phyloP scores from a whole-genome alignment of 2,329 filamentous ascomycete genomes.

The Amesomyces nigricolor region DNA sequence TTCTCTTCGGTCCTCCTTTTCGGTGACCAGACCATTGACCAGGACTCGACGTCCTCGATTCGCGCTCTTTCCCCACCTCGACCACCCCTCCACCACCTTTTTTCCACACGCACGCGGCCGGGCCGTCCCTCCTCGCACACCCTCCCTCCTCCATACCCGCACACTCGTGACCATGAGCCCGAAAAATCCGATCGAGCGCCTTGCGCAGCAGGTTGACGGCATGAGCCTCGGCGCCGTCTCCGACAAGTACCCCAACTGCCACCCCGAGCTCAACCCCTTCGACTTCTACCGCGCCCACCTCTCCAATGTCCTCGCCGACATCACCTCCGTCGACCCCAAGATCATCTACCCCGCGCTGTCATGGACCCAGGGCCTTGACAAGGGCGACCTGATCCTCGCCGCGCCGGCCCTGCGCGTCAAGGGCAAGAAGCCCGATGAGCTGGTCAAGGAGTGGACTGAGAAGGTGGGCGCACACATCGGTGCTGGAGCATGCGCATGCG shows the following conservation, averaged over 20 bases:
- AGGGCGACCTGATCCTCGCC: constrained; percentile 74
- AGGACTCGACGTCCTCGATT: constrained; percentile 17
- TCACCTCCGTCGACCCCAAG: constrained; percentile 63
- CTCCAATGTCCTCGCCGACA: constrained; percentile 58
- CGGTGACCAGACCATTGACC: neutral
- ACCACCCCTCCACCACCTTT: constrained; percentile 12
- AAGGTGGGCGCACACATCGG: constrained; percentile 42
- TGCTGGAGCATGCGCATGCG: neutral
- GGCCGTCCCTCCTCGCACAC: constrained; percentile 13
- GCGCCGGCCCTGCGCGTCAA: constrained; percentile 76
- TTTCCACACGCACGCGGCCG: constrained; percentile 15
- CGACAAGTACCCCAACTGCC: constrained; percentile 48
- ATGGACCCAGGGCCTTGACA: constrained; percentile 74
- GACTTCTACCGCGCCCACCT: constrained; percentile 78
- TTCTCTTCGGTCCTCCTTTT: constrained; percentile 15
- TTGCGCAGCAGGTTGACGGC: constrained; percentile 33
- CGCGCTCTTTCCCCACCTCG: neutral
- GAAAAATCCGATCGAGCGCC: constrained; percentile 29
- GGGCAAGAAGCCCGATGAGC: constrained; percentile 58
- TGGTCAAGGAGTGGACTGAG: constrained; percentile 56
- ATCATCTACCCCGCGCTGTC: constrained; percentile 71
- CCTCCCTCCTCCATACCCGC: constrained; percentile 13
- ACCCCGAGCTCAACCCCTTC: constrained; percentile 67
- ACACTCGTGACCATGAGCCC: constrained; percentile 25
- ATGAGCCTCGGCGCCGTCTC: constrained; percentile 33